These are phyloP conservation scores for Hordeum marinum DNA, from an alignment of 176 grass and related monocot genomes.

Conservation along the genomic window DNA sequence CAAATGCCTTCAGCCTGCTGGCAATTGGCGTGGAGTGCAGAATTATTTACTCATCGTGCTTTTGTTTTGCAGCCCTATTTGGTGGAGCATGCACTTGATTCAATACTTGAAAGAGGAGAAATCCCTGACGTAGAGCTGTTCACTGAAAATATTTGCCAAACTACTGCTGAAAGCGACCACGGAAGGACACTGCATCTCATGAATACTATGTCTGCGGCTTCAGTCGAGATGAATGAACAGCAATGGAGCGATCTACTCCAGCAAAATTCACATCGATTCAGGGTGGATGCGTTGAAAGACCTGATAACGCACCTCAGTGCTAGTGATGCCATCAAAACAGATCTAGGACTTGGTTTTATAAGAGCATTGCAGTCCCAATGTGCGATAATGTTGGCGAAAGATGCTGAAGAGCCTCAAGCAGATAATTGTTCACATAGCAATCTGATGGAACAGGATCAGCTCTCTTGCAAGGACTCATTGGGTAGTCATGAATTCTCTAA, in stretches of 20 bases:
- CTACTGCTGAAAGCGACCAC: conserved; percentile 26
- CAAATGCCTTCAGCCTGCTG: not conserved
- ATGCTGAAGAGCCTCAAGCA: not conserved
- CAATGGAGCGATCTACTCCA: conserved; percentile 39
- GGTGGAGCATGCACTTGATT: conserved; percentile 44
- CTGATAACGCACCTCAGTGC: conserved; percentile 16
- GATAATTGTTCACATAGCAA: not conserved
- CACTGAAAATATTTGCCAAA: conserved; percentile 39
- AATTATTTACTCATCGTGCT: not conserved
- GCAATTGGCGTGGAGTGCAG: not conserved
- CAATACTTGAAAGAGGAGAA: conserved; percentile 39
- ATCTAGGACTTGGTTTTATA: conserved; percentile 26
- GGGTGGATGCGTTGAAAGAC: not conserved
- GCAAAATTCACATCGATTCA: conserved; percentile 38
- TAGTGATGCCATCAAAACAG: not conserved
- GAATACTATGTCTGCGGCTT: conserved; percentile 29
- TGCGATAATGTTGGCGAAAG: conserved; percentile 4
- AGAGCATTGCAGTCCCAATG: conserved; percentile 33
- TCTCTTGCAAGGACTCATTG: not conserved
- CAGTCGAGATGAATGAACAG: conserved; percentile 26
- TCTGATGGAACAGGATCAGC: conserved; percentile 6
- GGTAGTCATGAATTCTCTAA: not conserved
- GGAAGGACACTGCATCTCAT: conserved; percentile 30
- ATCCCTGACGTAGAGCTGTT: conserved; percentile 34
- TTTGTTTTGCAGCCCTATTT: conserved; percentile 37